Evolutionary conservation across 352 stramenopile genomes (phyloP).

Genomic region (Globisporangium emineosum): DNA sequence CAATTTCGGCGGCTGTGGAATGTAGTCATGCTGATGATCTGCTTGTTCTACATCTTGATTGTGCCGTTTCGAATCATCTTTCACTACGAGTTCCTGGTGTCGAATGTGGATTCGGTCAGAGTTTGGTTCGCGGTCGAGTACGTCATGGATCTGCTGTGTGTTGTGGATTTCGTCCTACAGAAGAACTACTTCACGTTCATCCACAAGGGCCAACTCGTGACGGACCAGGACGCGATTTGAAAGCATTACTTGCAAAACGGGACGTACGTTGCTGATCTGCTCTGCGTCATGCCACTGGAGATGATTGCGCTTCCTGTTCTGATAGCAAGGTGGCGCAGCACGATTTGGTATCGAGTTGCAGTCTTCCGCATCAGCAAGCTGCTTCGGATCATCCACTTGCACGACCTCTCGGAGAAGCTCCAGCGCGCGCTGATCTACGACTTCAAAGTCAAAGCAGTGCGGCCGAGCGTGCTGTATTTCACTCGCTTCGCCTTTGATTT

Average conservation of each 20-base stretch:
- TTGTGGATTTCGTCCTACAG: conserved; percentile 31
- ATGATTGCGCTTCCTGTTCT: conserved; percentile 2
- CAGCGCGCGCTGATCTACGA: conserved; percentile 23
- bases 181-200: conserved; percentile 32
- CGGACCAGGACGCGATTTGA: conserved; percentile 21
- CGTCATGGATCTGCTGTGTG: conserved; percentile 30
- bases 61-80: conserved; percentile 34
- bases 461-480: conserved; percentile 15
- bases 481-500: conserved; percentile 22
- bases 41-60: conserved; percentile 27
- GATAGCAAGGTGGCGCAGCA: not conserved
- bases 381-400: conserved; percentile 18
- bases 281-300: conserved; percentile 30
- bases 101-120: not conserved
- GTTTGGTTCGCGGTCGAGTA: conserved; percentile 38
- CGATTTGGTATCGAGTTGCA: conserved; percentile 17
- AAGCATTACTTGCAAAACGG: conserved; percentile 32
- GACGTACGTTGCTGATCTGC: conserved; percentile 26
- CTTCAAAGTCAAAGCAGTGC: conserved; percentile 8
- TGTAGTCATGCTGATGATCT: conserved; percentile 24
- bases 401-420: conserved; percentile 17
- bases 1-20: conserved; percentile 21
- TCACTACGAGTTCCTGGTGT: conserved; percentile 20
- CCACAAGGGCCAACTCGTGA: conserved; percentile 29
- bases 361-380: conserved; percentile 22